Conservation (phyloP, 192 early-diverging fungal species). For the Backusella westeae region DNA sequence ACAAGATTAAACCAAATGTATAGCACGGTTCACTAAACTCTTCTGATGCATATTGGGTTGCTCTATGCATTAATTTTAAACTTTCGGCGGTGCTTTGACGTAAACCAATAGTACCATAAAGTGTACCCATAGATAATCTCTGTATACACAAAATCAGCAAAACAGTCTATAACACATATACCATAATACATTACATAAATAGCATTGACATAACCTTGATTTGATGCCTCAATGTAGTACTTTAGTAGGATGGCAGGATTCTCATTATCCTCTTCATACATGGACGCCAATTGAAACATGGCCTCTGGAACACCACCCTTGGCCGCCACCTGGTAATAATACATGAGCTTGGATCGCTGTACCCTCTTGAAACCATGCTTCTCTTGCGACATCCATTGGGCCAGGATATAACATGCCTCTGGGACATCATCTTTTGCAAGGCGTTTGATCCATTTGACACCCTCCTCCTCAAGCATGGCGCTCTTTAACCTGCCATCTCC, state of each 20-base stretch:
- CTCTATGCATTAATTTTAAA: conserved; percentile 75
- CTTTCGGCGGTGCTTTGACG: conserved; percentile 67
- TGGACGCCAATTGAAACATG: conserved; percentile 50
- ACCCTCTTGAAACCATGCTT: conserved; percentile 38
- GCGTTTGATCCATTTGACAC: conserved; percentile 64
- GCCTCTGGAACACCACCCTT: conserved; percentile 64
- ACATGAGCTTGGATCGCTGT: neutral
- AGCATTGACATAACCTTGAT: conserved; percentile 59
- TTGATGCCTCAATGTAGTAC: conserved; percentile 56
- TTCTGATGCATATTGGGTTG: conserved; percentile 67
- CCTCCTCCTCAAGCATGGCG: conserved; percentile 45
- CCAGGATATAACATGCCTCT: conserved; percentile 72
- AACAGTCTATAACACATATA: too few relatives aligned
- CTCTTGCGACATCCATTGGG: conserved; percentile 63
- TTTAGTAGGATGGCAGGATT: conserved; percentile 50
- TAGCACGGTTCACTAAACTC: conserved; percentile 76
- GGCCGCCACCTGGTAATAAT: conserved; percentile 58
- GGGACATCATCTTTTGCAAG: conserved; percentile 61
- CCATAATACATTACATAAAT: conserved; percentile 45
- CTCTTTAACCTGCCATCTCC: neutral
- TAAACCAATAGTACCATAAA: conserved; percentile 71
- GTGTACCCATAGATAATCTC: conserved; percentile 74
- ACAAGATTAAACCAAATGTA: conserved; percentile 76
- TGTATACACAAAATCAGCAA: conserved; percentile 19
- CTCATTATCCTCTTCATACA: conserved; percentile 17